These are phyloP conservation scores for Trichosphaerium sp. DNA, from an alignment of 78 protist genomes.

Conservation along the genomic window DNA sequence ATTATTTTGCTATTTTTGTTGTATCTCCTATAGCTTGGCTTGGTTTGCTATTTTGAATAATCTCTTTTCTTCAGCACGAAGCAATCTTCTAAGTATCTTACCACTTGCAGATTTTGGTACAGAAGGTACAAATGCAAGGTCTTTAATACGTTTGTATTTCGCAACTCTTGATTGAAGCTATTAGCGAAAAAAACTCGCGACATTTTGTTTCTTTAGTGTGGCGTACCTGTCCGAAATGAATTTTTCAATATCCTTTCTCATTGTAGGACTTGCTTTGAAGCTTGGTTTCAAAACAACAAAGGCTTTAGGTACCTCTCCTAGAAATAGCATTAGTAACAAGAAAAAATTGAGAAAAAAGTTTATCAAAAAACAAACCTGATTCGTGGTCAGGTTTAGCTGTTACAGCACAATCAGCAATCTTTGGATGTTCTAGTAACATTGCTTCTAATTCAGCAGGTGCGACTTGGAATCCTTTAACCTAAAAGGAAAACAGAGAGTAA, in stretches of 20 bases:
- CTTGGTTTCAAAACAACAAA: slow-evolving; percentile 52
- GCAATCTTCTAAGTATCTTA: slow-evolving; percentile 56
- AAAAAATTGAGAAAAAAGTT: too few species aligned
- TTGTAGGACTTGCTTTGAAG: neutral
- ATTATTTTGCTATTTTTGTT: too few species aligned
- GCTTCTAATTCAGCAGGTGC: slow-evolving; percentile 91
- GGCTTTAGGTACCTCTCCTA: slow-evolving; percentile 84
- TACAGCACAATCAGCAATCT: slow-evolving; percentile 66
- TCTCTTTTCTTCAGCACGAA: slow-evolving; percentile 3
- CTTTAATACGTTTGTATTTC: slow-evolving; percentile 42
- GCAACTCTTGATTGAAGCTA: slow-evolving; percentile 28
- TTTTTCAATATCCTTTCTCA: neutral
- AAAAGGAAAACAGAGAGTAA: too few species aligned
- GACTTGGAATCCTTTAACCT: slow-evolving; percentile 85
- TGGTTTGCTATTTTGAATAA: too few species aligned
- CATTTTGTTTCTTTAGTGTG: neutral
- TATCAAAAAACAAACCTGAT: too few species aligned
- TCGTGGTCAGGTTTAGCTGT: slow-evolving; percentile 41
- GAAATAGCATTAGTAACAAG: too few species aligned
- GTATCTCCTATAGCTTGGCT: too few species aligned
- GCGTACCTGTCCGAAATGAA: neutral
- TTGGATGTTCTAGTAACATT: slow-evolving; percentile 40
- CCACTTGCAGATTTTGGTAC: slow-evolving; percentile 75
- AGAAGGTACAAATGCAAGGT: slow-evolving; percentile 42
- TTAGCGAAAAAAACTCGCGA: slow-evolving; percentile 27